phyloP scores from a whole-genome alignment of 1,284 basidiomycete species.

The Fomitopsis schrenkii region DNA sequence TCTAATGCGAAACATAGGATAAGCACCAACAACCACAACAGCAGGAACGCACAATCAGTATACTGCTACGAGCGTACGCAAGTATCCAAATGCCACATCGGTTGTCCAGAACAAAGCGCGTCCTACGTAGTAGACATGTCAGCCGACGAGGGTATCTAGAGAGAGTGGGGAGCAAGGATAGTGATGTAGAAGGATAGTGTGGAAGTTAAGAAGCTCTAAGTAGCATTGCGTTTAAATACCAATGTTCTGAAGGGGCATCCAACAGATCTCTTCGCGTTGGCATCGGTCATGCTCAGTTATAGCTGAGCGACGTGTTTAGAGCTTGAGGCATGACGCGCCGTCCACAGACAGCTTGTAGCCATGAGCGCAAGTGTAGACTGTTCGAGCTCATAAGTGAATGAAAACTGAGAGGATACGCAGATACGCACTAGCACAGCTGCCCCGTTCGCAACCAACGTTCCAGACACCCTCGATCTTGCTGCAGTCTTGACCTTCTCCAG shows the following conservation, averaged over 20 bases:
- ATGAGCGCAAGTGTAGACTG: slow-evolving; percentile 57
- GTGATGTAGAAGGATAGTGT: slow-evolving; percentile 6
- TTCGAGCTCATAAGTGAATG: not conserved
- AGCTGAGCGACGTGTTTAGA: slow-evolving; percentile 28
- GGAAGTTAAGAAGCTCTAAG: slow-evolving; percentile 2
- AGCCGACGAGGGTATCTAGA: slow-evolving; percentile 9
- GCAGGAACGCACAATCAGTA: not conserved
- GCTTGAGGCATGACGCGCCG: slow-evolving; percentile 47
- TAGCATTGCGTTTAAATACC: not conserved
- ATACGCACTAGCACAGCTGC: slow-evolving; percentile 51
- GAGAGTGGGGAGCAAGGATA: not conserved
- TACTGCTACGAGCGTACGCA: not conserved
- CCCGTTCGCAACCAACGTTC: slow-evolving; percentile 65
- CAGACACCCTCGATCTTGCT: slow-evolving; percentile 57
- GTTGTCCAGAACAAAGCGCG: not conserved
- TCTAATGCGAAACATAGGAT: not conserved
- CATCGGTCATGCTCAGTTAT: not conserved
- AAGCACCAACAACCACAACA: slow-evolving; percentile 4
- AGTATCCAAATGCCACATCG: slow-evolving; percentile 3
- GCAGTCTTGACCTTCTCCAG: slow-evolving; percentile 68
- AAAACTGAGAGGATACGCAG: slow-evolving; percentile 2
- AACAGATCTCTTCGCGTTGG: not conserved
- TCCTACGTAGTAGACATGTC: slow-evolving; percentile 2
- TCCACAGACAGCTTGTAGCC: slow-evolving; percentile 50
- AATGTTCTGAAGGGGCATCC: not conserved